These are phyloP conservation scores for Mallotus nudiflorus DNA, from an alignment of 345 rosid genomes.

Conservation along the genomic window DNA sequence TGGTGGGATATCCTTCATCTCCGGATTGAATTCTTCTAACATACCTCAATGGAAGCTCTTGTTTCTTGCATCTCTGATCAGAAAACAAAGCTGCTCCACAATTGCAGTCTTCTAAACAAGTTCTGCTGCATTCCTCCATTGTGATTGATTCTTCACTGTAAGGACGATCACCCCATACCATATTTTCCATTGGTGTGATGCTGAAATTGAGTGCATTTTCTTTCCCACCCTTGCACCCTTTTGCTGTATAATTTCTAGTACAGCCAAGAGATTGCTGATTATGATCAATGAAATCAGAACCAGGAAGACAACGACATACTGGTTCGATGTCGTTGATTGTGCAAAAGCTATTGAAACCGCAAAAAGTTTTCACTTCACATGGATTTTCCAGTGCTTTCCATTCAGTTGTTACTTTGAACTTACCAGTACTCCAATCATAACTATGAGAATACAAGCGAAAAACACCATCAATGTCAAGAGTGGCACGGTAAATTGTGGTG, in stretches of 20 bases:
- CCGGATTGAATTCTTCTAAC: background rate
- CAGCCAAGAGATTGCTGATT: constrained; percentile 7
- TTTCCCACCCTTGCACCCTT: background rate
- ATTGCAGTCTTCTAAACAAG: constrained; percentile 29
- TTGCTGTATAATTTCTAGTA: background rate
- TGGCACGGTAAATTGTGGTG: constrained; percentile 13
- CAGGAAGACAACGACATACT: constrained; percentile 17
- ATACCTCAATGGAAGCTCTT: constrained; percentile 7
- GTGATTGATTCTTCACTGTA: background rate
- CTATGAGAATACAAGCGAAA: constrained; percentile 15
- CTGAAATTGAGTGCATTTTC: background rate
- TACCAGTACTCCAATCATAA: background rate
- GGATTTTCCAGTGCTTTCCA: accelerated
- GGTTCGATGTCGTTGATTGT: constrained; percentile 3
- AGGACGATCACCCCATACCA: background rate
- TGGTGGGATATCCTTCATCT: background rate
- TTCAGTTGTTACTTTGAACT: background rate
- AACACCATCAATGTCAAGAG: constrained; percentile 6
- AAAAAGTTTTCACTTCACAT: constrained; percentile 5
- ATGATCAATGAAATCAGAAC: constrained; percentile 12
- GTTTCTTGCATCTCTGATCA: background rate
- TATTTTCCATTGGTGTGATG: background rate
- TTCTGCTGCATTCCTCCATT: constrained; percentile 11
- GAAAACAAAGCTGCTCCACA: constrained; percentile 17
- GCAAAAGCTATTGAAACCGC: constrained; percentile 25